A percentile compares a stretch with the other conserved stretches of the same genome.
Conservation (phyloP, 176 grass and related monocot genomes). For the Avena eriantha region DNA sequence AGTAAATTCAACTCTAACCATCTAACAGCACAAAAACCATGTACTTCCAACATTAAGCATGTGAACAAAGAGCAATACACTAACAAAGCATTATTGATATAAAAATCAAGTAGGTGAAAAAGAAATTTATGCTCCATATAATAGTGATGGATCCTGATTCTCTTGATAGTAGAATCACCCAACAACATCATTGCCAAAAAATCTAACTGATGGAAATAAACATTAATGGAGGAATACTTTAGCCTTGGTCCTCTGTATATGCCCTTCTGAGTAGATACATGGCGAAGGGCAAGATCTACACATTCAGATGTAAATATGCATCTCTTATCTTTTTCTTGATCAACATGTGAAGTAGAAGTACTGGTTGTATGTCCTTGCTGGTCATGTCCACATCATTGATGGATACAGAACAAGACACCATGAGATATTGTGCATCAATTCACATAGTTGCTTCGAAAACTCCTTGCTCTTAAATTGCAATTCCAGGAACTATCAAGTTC, state of each 20-base stretch:
- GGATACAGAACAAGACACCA: background rate
- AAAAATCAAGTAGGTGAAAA: background rate
- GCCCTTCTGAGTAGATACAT: background rate
- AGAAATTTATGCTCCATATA: background rate
- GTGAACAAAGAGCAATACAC: background rate
- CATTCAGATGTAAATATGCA: conserved; percentile 6
- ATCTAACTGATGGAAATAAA: conserved; percentile 13
- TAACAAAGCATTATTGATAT: background rate
- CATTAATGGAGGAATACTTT: background rate
- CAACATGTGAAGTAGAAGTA: background rate
- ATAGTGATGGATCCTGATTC: background rate
- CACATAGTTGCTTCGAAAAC: background rate
- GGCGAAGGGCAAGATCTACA: background rate
- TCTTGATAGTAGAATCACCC: background rate
- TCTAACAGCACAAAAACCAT: background rate
- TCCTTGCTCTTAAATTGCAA: background rate
- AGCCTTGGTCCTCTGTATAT: background rate
- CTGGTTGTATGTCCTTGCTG: background rate
- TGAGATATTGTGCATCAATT: conserved; percentile 6
- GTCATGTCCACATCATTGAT: background rate
- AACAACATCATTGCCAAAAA: background rate
- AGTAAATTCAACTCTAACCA: background rate
- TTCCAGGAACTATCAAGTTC: conserved; percentile 20
- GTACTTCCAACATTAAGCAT: background rate
- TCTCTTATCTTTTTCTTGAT: conserved; percentile 23